A percentile compares a stretch with the other conserved stretches of the same genome.
Evolutionary conservation across 2,329 filamentous ascomycete species (phyloP).

Genomic region (Aspergillus sp.): DNA sequence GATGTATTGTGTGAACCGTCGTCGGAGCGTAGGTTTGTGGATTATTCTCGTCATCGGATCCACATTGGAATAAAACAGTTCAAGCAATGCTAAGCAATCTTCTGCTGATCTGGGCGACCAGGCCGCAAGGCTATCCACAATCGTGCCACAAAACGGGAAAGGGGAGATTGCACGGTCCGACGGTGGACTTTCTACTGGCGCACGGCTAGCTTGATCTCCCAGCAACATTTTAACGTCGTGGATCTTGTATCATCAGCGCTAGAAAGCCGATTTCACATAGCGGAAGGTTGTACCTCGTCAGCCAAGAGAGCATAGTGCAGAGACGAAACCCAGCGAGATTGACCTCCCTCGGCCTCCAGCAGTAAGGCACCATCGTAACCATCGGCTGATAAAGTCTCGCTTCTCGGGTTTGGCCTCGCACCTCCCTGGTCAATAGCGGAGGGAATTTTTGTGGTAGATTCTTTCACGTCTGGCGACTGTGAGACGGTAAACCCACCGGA

Average conservation of each 20-base stretch:
- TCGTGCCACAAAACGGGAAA: neutral
- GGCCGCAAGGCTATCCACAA: neutral
- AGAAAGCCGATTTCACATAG: neutral
- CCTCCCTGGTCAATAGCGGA: neutral
- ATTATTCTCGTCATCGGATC: constrained; percentile 7
- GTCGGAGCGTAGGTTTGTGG: constrained; percentile 4
- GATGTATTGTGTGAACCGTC: constrained; percentile 2
- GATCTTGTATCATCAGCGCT: neutral
- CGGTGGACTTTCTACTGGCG: neutral
- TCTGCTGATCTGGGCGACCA: constrained; percentile 5
- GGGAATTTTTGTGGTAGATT: neutral
- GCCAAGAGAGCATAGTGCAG: constrained; percentile 12
- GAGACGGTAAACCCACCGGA: neutral
- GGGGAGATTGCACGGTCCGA: neutral
- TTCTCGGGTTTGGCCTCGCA: neutral
- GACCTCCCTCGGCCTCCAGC: constrained; percentile 7
- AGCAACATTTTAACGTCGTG: constrained; percentile 3
- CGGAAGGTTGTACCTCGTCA: constrained; percentile 7
- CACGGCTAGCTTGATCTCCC: neutral
- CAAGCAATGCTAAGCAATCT: constrained; percentile 4
- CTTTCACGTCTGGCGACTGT: neutral
- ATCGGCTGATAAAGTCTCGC: constrained; percentile 6
- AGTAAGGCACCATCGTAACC: constrained; percentile 13
- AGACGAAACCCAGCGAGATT: constrained; percentile 13
- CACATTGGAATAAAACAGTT: constrained; percentile 5